Conservation (phyloP, 1,284 basidiomycete genomes). For the Grifola frondosa region DNA sequence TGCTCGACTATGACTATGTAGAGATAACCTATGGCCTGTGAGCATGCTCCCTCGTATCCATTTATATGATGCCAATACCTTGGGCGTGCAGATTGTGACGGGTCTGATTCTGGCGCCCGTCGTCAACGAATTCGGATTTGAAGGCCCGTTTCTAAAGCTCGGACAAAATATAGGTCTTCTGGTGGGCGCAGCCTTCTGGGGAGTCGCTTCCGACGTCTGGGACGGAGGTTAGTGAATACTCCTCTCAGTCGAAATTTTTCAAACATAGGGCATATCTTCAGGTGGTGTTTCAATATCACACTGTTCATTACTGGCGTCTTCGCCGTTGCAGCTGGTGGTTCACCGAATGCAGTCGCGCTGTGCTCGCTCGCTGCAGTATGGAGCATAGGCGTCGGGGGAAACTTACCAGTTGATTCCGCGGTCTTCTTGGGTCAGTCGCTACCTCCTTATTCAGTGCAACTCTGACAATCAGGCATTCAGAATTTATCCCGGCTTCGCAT, state of each 20-base stretch:
- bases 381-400: constrained; percentile 70
- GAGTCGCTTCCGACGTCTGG: constrained; percentile 60
- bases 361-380: constrained; percentile 55
- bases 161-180: constrained; percentile 62
- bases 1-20: too few species aligned
- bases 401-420: constrained; percentile 76
- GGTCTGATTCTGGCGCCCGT: constrained; percentile 59
- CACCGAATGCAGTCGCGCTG: constrained; percentile 52
- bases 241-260: too few species aligned
- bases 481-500: constrained; percentile 59
- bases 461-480: constrained; percentile 28
- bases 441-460: not conserved
- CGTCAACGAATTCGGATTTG: constrained; percentile 52
- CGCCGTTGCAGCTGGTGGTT: constrained; percentile 58
- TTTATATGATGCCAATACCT: not conserved
- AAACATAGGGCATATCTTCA: too few species aligned
- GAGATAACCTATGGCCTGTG: constrained; percentile 68
- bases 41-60: constrained; percentile 18
- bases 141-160: constrained; percentile 55
- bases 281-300: constrained; percentile 75
- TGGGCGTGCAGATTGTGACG: constrained; percentile 26
- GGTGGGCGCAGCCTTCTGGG: constrained; percentile 67
- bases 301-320: constrained; percentile 72
- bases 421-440: constrained; percentile 65
- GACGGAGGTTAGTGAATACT: too few species aligned